Evolutionary conservation across 176 grass and related monocot genomes (phyloP).

Genomic region (Miscanthus lutarioriparius): DNA sequence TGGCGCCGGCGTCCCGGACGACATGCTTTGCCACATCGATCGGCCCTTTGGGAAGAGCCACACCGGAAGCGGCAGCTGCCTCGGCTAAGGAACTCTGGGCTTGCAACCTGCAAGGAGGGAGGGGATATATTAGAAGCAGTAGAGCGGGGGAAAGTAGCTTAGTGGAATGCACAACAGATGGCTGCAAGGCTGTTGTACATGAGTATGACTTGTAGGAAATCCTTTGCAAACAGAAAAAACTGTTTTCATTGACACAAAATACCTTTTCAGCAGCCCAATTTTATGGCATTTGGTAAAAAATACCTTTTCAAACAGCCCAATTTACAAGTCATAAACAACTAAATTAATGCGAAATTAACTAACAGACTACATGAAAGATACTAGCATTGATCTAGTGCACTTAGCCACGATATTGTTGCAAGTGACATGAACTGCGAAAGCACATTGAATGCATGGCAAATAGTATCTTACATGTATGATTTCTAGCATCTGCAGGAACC

Average conservation of each 20-base stretch:
- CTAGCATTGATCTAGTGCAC: background rate
- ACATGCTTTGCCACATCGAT: constrained; percentile 89
- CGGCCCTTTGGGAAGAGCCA: constrained; percentile 64
- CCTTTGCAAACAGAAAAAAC: background rate
- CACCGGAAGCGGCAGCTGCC: constrained; percentile 29
- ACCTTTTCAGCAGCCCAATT: no score
- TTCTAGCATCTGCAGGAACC: background rate
- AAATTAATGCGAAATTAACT: background rate
- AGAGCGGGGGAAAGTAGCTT: background rate
- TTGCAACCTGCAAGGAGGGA: constrained; percentile 56
- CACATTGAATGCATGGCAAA: background rate
- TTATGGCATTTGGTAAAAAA: background rate
- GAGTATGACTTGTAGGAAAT: background rate
- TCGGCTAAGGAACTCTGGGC: constrained; percentile 68
- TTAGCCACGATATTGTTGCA: background rate
- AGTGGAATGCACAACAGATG: background rate
- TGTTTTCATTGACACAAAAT: background rate
- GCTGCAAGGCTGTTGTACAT: background rate
- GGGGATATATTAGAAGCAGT: background rate
- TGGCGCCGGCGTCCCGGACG: constrained; percentile 56
- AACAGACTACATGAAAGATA: background rate
- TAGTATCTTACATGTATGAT: background rate
- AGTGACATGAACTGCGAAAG: background rate
- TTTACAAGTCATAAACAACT: no score
- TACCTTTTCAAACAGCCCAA: no score